phyloP scores from a whole-genome alignment of 1,284 basidiomycete genomes.

The Marasmius fiardii region DNA sequence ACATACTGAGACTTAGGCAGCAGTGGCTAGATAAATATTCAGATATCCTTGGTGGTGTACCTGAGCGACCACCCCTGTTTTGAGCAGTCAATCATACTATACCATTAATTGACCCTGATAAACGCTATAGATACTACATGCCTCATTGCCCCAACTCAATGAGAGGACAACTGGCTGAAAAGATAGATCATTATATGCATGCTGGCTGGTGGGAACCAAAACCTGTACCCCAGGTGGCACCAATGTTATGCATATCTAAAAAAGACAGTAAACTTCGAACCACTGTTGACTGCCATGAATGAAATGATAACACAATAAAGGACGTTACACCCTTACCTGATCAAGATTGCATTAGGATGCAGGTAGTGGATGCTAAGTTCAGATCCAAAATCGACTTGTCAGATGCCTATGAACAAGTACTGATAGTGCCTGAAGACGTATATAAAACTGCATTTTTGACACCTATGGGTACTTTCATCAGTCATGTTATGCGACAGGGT shows the following conservation, averaged over 20 bases:
- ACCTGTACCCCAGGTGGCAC: not conserved
- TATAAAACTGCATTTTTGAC: not conserved
- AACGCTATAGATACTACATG: not conserved
- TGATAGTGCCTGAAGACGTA: not conserved
- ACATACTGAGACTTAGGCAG: not conserved
- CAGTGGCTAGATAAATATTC: not conserved
- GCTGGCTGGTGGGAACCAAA: not conserved
- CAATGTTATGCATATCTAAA: not conserved
- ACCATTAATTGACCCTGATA: not conserved
- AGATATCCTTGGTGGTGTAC: not conserved
- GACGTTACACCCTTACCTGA: too few relatives aligned
- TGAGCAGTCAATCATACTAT: not conserved
- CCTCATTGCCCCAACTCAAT: too few relatives aligned
- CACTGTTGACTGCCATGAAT: too few relatives aligned
- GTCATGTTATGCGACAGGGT: constrained; percentile 10
- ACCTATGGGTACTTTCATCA: not conserved
- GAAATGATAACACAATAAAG: too few relatives aligned
- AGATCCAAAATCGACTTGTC: not conserved
- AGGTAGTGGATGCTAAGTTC: not conserved
- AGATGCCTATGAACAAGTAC: not conserved
- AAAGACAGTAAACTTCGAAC: not conserved
- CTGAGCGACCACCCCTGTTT: not conserved
- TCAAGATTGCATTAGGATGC: not conserved
- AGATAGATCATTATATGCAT: not conserved
- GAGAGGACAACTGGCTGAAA: not conserved